Evolutionary conservation across 1,139 yeast species (phyloP).

Genomic region (Nakaseomyces glabratus): DNA sequence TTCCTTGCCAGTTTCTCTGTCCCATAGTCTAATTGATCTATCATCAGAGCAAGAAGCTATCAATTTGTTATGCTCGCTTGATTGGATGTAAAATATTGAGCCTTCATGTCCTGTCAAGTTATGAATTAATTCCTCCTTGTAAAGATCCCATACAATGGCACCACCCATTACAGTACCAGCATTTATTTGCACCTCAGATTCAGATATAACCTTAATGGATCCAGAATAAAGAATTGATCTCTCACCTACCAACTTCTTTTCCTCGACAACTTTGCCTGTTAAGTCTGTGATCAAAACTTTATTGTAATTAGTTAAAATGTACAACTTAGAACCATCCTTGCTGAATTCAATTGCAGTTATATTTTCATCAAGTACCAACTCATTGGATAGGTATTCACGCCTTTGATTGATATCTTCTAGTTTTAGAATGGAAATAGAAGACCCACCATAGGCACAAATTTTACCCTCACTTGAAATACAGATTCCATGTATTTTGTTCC

Average conservation of each 20-base stretch:
- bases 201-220: conserved; percentile 43
- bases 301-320: conserved; percentile 75
- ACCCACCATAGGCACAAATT: conserved; percentile 53
- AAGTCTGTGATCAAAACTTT: conserved; percentile 45
- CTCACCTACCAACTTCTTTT: conserved; percentile 49
- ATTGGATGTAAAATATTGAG: conserved; percentile 72
- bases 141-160: conserved; percentile 65
- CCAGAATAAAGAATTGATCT: conserved; percentile 86
- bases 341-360: conserved; percentile 52
- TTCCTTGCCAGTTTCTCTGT: conserved; percentile 44
- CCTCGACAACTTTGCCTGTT: conserved; percentile 28
- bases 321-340: conserved; percentile 33
- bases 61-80: conserved; percentile 47
- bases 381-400: conserved; percentile 28
- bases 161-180: conserved; percentile 95
- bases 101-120: conserved; percentile 75
- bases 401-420: conserved; percentile 28
- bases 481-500: conserved; percentile 77
- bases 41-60: conserved; percentile 88
- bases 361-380: conserved; percentile 66
- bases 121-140: conserved; percentile 39
- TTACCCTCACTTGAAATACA: conserved; percentile 35
- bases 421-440: conserved; percentile 48
- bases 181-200: conserved; percentile 46
- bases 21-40: conserved; percentile 74